Evolutionary conservation across 2,329 filamentous ascomycete genomes (phyloP).

Genomic region (Neodidymelliopsis sp.): DNA sequence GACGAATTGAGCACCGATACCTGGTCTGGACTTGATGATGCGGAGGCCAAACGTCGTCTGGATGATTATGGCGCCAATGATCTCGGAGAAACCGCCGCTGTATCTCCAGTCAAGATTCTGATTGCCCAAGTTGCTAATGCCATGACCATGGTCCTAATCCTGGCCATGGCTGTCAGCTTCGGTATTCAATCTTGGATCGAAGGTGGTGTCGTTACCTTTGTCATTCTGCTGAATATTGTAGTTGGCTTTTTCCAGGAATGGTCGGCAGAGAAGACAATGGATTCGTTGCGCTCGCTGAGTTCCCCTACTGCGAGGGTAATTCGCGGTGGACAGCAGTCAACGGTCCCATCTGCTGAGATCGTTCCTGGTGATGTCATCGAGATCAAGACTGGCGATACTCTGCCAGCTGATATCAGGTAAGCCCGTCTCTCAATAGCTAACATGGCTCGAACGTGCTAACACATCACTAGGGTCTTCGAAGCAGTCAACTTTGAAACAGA

Average conservation of each 20-base stretch:
- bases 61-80: conserved; percentile 72
- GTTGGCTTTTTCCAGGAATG: conserved; percentile 58
- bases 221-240: conserved; percentile 55
- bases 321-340: conserved; percentile 61
- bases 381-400: conserved; percentile 69
- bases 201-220: conserved; percentile 56
- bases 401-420: conserved; percentile 71
- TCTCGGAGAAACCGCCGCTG: conserved; percentile 71
- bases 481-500: conserved; percentile 80
- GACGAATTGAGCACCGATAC: conserved; percentile 67
- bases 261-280: conserved; percentile 59
- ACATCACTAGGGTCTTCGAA: conserved; percentile 55
- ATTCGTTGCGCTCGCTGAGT: conserved; percentile 55
- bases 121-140: conserved; percentile 78
- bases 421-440: no score
- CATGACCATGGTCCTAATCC: conserved; percentile 72
- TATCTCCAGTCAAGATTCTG: conserved; percentile 75
- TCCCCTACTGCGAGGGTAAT: conserved; percentile 57
- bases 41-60: conserved; percentile 66
- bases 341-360: conserved; percentile 64
- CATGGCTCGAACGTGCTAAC: no score
- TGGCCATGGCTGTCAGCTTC: conserved; percentile 59
- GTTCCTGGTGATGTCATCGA: conserved; percentile 73
- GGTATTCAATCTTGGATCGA: conserved; percentile 58
- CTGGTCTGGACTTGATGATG: conserved; percentile 69